Percentiles rank a stretch among this genome's conserved stretches.
These are phyloP conservation scores for Emydomyces testavorans DNA, from an alignment of 2,329 filamentous ascomycete species.

Conservation along the genomic window DNA sequence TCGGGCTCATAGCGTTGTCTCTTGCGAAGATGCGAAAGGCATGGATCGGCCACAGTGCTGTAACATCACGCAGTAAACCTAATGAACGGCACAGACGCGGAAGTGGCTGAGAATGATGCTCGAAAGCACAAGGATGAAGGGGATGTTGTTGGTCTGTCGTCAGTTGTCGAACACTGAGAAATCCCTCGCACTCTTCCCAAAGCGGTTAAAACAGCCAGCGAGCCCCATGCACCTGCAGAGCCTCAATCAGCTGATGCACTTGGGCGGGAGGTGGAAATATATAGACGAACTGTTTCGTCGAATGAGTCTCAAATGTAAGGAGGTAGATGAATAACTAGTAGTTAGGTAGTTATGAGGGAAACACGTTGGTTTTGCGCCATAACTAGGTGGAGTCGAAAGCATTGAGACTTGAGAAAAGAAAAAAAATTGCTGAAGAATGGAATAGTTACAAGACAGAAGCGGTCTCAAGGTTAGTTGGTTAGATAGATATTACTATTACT, in stretches of 20 bases:
- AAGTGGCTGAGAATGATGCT: slow-evolving; percentile 7
- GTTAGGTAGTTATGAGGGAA: too few species aligned
- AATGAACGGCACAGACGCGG: not conserved
- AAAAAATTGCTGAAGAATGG: too few species aligned
- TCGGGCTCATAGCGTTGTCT: slow-evolving; percentile 5
- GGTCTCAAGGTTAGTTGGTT: too few species aligned
- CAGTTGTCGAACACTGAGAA: slow-evolving; percentile 1
- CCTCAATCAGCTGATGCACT: slow-evolving; percentile 10
- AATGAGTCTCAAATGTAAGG: too few species aligned
- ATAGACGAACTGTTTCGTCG: too few species aligned
- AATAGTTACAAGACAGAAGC: not conserved
- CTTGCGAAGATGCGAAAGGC: not conserved
- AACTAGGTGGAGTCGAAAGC: too few species aligned
- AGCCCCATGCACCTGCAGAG: slow-evolving; percentile 13
- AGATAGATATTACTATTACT: too few species aligned
- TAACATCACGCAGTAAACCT: not conserved
- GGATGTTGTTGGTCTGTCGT: slow-evolving; percentile 4
- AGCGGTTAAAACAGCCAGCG: slow-evolving; percentile 9
- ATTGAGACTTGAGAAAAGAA: too few species aligned
- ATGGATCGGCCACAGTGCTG: slow-evolving; percentile 3
- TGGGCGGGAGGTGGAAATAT: too few species aligned
- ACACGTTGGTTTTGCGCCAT: too few species aligned
- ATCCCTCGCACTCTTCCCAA: slow-evolving; percentile 9
- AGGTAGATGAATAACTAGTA: too few species aligned
- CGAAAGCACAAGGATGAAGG: not conserved